These are phyloP conservation scores for Drosera spatulata DNA, from an alignment of 179 eudicot genomes.

Conservation along the genomic window DNA sequence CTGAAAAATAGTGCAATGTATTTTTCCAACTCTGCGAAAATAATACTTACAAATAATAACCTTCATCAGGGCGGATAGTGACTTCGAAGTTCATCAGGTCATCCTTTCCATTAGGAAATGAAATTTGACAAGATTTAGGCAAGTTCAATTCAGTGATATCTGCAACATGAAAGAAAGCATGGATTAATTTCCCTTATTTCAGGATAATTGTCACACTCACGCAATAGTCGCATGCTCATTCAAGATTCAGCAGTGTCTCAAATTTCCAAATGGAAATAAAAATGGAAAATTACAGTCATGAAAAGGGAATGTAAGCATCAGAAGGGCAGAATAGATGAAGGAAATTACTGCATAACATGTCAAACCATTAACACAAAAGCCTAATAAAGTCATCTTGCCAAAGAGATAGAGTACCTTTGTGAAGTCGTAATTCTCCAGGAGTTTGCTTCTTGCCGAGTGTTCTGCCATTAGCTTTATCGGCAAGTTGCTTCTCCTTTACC, in stretches of 20 bases:
- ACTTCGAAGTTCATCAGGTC: constrained; percentile 52
- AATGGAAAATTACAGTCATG: too few relatives aligned
- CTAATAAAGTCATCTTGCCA: too few relatives aligned
- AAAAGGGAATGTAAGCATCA: too few relatives aligned
- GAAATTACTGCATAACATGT: too few relatives aligned
- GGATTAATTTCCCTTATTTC: background rate
- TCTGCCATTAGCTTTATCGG: constrained; percentile 64
- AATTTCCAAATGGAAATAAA: too few relatives aligned
- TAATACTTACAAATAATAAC: constrained; percentile 71
- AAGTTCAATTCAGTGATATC: constrained; percentile 92
- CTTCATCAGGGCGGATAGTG: constrained; percentile 66
- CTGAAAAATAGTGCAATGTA: background rate
- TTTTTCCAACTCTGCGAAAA: constrained; percentile 1
- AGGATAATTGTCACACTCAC: background rate
- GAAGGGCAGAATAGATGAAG: too few relatives aligned
- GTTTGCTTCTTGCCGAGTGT: constrained; percentile 69
- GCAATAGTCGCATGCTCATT: too few relatives aligned
- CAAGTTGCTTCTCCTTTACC: constrained; percentile 82
- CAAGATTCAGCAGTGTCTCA: too few relatives aligned
- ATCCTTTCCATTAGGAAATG: constrained; percentile 90
- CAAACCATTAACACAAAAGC: too few relatives aligned
- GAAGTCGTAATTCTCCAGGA: constrained; percentile 91
- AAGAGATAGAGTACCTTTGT: constrained; percentile 37
- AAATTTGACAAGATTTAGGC: constrained; percentile 70
- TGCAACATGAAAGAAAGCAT: constrained; percentile 20